A percentile compares a stretch with the other conserved stretches of the same genome.
Conservation (phyloP, 1,284 basidiomycete genomes). For the Afroboletus lepidellus region DNA sequence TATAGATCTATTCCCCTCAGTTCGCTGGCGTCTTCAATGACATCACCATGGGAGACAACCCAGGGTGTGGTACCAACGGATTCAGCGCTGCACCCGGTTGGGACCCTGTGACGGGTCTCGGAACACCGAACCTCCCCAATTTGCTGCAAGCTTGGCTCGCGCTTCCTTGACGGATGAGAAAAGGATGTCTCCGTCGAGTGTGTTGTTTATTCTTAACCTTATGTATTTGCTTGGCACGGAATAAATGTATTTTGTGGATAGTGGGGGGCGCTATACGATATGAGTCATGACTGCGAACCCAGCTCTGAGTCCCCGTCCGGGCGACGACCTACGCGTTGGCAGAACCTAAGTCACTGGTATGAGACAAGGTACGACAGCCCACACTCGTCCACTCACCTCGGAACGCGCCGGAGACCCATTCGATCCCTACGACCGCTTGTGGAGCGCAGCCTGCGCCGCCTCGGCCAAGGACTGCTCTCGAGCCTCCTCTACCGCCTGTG, state of each 20-base stretch:
- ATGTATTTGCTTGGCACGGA: not conserved
- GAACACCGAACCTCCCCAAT: not conserved
- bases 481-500: conserved; percentile 26
- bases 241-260: not conserved
- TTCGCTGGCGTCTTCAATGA: conserved; percentile 36
- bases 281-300: not conserved
- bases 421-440: conserved; percentile 11
- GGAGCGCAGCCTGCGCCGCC: conserved; percentile 30
- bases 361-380: not conserved
- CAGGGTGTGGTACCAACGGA: conserved; percentile 29
- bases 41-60: conserved; percentile 42
- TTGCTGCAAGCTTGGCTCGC: not conserved
- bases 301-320: not conserved
- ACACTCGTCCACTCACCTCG: conserved; percentile 5
- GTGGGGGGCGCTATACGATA: not conserved
- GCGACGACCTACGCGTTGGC: not conserved
- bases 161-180: not conserved
- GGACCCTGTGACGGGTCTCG: not conserved
- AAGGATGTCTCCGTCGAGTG: not conserved
- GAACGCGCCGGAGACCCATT: too few species aligned
- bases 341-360: not conserved
- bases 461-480: conserved; percentile 32
- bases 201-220: not conserved
- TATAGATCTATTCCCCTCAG: conserved; percentile 24
- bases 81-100: not conserved